Evolutionary conservation across 2,329 filamentous ascomycete genomes (phyloP), one percentile per base, ranked within the genome.

Genomic region (Calonectria pseudoreteaudii): DNA sequence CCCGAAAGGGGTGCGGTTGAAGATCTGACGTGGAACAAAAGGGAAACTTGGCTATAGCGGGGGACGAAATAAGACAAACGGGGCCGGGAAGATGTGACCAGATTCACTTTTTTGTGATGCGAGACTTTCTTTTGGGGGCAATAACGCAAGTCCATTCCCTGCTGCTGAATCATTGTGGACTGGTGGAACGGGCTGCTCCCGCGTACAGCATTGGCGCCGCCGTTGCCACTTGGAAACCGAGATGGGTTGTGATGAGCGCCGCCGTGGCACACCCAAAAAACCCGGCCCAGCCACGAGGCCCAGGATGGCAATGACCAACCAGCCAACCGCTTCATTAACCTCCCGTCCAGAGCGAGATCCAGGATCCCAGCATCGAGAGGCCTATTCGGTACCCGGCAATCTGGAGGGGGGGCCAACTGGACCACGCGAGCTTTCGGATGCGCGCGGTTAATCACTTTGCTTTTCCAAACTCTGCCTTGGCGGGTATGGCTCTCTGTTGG

Each of bases 401-500:
- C 41, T 74, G 36, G 36, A 34, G 31, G 66, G 77, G 62, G 70
- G 64, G 77, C 75, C 76, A 58, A 76, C 77, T 71, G 52, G 56
- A 70, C 75, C 75, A 79, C 71, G 75, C 78, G 76, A 79, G 75
- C 69, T 65, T 73, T 68, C 73, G 75, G 71, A 38, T 58, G 34
- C 50, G 49, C 52, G 66, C 52, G 58, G 58, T 38, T 56, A 41
- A 65, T 65, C 60, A 23, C 60, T 65, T 65, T 44, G 56, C 56
- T 62, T 62, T 62, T 62, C 56, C 36, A 26, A 41, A 38, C 56
- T 62, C 56, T 62, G 56, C 56, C 56, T 62, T 26, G 36, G 56
- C 38, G 56, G 56, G 23, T 62, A 31, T n/a, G 52, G 28, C 52
- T 56, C 52, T 56, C 28, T 34, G 30, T 56, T 56, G 7, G 52